Evolutionary conservation across 2,329 filamentous ascomycete species (phyloP), one percentile per base, ranked within the genome.

Genomic region (Cytospora schulzeri): DNA sequence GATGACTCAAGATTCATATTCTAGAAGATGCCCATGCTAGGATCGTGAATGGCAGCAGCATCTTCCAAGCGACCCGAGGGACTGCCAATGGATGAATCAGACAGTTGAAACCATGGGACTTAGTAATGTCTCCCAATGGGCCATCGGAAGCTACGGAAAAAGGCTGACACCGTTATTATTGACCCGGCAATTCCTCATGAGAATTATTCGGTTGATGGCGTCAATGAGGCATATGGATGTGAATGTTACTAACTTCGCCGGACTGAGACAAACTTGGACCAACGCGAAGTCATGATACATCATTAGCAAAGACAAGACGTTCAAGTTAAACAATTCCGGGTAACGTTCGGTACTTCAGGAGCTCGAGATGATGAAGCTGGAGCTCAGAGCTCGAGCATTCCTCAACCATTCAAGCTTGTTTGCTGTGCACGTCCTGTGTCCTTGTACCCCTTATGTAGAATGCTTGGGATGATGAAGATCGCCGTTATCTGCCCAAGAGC

Each of bases 91-190:
- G n/a, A n/a, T n/a, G n/a, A n/a, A n/a, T n/a, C n/a, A n/a, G n/a
- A n/a, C n/a, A n/a, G n/a, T n/a, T n/a, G n/a, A n/a, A n/a, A n/a
- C n/a, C n/a, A n/a, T n/a, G n/a, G n/a, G n/a, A n/a, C n/a, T n/a
- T n/a, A n/a, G n/a, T n/a, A n/a, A n/a, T n/a, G n/a, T n/a, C n/a
- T n/a, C n/a, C n/a, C n/a, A 28, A 8, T 31, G 22, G 6, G 9
- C 1, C 15, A 15, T 17, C 50, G 51, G 41, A 45, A 45, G 51
- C 64, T 56, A 52, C 41, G 41, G 45, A 19, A 3, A 28, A 63
- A 52, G 57, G 60, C 51, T 66, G 64, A 66, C 60, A 60, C 52
- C 45, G 56, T 59, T 12, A 60, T 66, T 41, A 38, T 19, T 33
- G 15, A 19, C 19, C n/a, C 41, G 19, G 9, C 6, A 19, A 45